Evolutionary conservation across 352 stramenopile species (phyloP).

Genomic region (Globisporangium perplexum): DNA sequence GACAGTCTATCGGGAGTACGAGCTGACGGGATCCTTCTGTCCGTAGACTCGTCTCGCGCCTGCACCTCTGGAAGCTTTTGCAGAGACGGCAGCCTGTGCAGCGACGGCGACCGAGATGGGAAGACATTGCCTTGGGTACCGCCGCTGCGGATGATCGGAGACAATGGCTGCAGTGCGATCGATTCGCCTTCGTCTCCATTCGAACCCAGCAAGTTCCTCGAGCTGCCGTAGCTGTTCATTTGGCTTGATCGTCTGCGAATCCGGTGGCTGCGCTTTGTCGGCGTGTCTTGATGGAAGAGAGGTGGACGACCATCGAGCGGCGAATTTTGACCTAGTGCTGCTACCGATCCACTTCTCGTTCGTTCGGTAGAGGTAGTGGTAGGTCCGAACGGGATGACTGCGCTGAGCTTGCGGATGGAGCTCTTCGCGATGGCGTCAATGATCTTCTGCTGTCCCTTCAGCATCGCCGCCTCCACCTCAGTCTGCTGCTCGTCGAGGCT

Average conservation of each 20-base stretch:
- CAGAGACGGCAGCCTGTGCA: neutral
- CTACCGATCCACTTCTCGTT: neutral
- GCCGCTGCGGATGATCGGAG: neutral
- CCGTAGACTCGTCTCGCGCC: neutral
- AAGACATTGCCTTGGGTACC: neutral
- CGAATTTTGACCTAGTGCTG: neutral
- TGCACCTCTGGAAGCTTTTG: slow-evolving; percentile 1
- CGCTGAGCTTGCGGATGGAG: slow-evolving; percentile 7
- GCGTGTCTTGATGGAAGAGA: slow-evolving; percentile 2
- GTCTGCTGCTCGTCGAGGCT: slow-evolving; percentile 29
- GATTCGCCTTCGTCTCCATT: neutral
- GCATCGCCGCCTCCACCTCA: slow-evolving; percentile 21
- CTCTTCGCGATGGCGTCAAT: slow-evolving; percentile 11
- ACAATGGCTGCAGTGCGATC: neutral
- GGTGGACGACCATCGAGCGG: neutral
- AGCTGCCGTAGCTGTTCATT: slow-evolving; percentile 6
- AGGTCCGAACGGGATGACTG: slow-evolving; percentile 2
- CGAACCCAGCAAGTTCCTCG: neutral
- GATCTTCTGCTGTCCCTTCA: slow-evolving; percentile 24
- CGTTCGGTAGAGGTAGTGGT: neutral
- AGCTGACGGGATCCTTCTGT: neutral
- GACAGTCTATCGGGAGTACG: neutral
- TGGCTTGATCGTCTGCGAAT: slow-evolving; percentile 7
- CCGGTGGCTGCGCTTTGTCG: neutral
- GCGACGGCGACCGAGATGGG: neutral